phyloP scores from a whole-genome alignment of 805 yeast genomes.

The Teunomyces kruisii region DNA sequence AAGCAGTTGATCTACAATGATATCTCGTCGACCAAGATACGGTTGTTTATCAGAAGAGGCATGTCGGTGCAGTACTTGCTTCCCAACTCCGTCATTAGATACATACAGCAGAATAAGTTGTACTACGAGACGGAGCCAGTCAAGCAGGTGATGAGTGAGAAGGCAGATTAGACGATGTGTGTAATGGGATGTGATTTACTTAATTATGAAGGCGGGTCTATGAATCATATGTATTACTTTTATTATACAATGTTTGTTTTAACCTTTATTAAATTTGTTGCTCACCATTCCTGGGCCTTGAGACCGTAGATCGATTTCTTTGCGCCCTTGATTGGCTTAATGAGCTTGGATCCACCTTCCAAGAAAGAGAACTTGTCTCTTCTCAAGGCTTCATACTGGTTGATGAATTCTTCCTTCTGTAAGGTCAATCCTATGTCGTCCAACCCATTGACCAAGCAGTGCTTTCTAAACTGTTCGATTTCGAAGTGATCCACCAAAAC shows the following conservation, averaged over 20 bases:
- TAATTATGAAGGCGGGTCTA: neutral
- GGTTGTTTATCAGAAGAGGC: conserved; percentile 87
- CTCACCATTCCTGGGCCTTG: conserved; percentile 73
- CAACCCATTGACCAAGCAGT: conserved; percentile 89
- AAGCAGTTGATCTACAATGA: conserved; percentile 96
- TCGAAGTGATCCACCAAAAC: conserved; percentile 81
- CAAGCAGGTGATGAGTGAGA: conserved; percentile 65
- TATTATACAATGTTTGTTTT: neutral
- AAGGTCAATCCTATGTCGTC: conserved; percentile 96
- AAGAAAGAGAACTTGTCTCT: conserved; percentile 82
- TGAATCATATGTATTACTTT: neutral
- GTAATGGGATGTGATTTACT: too few species aligned
- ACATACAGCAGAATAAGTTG: conserved; percentile 87
- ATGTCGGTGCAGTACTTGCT: conserved; percentile 95
- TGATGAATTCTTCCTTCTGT: conserved; percentile 79
- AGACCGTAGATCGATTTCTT: conserved; percentile 68
- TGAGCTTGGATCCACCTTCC: conserved; percentile 78
- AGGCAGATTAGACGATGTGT: conserved; percentile 17
- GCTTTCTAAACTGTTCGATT: conserved; percentile 89
- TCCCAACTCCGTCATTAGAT: conserved; percentile 92
- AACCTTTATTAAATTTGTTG: neutral
- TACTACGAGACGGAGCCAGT: conserved; percentile 93
- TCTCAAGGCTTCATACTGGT: conserved; percentile 74
- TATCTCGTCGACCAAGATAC: conserved; percentile 90
- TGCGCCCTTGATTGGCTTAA: conserved; percentile 65